Base-by-base conservation (phyloP, 768 basidiomycete species). In the Lactarius sp. region DNA sequence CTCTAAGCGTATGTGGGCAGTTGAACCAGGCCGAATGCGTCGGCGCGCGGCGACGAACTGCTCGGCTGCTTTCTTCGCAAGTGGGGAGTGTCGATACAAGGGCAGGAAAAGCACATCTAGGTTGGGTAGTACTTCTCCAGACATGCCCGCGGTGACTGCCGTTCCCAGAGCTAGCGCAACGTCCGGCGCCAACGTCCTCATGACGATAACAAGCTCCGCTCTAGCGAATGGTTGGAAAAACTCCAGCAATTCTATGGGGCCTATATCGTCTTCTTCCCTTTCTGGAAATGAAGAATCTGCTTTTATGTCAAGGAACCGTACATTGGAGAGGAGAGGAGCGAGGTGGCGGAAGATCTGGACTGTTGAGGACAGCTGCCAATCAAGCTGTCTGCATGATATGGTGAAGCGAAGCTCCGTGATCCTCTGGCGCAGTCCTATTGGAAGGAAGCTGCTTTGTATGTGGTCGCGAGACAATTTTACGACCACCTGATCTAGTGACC, bases 321-420 rank as follows among this genome's bases (percentile, higher is more conserved):
- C 55, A 7, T 6, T 51, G 55, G 55, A 36, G 12, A 57, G 41
- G 12, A 44, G 16, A 27, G 39, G 55, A 4, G 55, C 36, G n/a
- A 62, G 34, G 1, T 57, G 50, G 33, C 16, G 42, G 20, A 42
- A 6, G 6, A 62, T 36, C 22, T 62, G 41, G 20, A 55, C 41
- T 12, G 37, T n/a, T 4, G 27, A 52, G 12, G 56, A 58, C 12
- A 62, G 42, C 36, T 47, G 56, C 51, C 61, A 47, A 37, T 58
- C 42, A 14, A 58, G 42, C 12, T 27, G 50, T 33, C 8, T 27
- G 22, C 22, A 27, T 27, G 22, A 2, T 2, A 27, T 27, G 22
- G 10, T 27, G 27, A 27, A 27, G 27, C 27, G 27, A 27, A 27
- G 27, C 27, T 27, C 27, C 27, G 27, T 27, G 27, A 3, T 27